Evolutionary conservation across 768 basidiomycete genomes (phyloP).

Genomic region (Amanita rimosa): DNA sequence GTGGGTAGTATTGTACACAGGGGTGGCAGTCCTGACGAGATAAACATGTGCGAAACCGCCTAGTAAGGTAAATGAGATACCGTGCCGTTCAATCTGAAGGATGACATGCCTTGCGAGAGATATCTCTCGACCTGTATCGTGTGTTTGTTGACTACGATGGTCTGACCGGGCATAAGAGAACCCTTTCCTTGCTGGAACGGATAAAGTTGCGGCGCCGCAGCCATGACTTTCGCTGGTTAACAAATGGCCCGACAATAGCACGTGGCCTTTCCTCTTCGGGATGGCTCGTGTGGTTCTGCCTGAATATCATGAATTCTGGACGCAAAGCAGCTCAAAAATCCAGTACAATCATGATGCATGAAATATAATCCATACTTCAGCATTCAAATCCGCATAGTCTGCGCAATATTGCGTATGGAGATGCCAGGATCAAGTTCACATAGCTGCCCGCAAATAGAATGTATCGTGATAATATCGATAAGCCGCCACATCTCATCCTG

Average conservation of each 20-base stretch:
- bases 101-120: slow-evolving; percentile 73
- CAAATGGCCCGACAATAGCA: background rate
- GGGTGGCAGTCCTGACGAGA: slow-evolving; percentile 76
- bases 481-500: too few species aligned
- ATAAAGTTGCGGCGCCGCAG: slow-evolving; percentile 38
- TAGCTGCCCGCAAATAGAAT: too few species aligned
- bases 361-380: too few species aligned
- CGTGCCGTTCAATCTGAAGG: slow-evolving; percentile 8
- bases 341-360: too few species aligned
- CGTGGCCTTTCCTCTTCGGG: background rate
- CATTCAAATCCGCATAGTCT: too few species aligned
- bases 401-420: too few species aligned
- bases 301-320: background rate
- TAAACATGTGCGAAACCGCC: slow-evolving; percentile 99
- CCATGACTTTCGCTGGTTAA: slow-evolving; percentile 22
- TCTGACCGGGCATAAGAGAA: slow-evolving; percentile 71
- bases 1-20: slow-evolving; percentile 84
- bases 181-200: slow-evolving; percentile 42
- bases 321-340: too few species aligned
- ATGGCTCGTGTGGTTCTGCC: background rate
- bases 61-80: slow-evolving; percentile 19
- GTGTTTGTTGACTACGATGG: slow-evolving; percentile 83
- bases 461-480: too few species aligned
- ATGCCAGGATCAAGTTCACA: too few species aligned
- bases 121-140: slow-evolving; percentile 89